These are phyloP conservation scores for Chlamydomonas sp. DNA, from an alignment of 139 green algal species.

Conservation along the genomic window DNA sequence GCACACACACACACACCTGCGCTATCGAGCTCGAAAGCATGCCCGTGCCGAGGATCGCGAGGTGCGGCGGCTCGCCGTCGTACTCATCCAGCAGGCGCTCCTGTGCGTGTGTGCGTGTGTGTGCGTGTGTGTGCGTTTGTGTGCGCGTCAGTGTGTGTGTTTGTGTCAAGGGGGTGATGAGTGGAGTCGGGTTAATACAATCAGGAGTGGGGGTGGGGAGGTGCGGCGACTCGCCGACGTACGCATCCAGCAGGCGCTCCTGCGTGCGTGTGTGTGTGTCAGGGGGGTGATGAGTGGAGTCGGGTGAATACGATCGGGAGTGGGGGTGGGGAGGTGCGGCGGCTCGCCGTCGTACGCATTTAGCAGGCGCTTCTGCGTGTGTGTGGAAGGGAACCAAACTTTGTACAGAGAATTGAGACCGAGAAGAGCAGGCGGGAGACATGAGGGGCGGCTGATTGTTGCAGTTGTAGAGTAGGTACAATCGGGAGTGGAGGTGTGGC, in stretches of 20 bases:
- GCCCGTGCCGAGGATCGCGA: constrained; percentile 62
- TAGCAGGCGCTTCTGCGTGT: constrained; percentile 56
- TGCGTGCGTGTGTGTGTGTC: constrained; percentile 17
- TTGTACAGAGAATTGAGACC: too few relatives aligned
- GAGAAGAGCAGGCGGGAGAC: too few relatives aligned
- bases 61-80: constrained; percentile 49
- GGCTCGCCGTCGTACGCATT: constrained; percentile 54
- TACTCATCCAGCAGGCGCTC: constrained; percentile 66
- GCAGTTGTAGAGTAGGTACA: background rate
- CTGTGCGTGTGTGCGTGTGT: constrained; percentile 19
- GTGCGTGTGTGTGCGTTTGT: background rate
- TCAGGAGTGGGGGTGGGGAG: constrained; percentile 61
- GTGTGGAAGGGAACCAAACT: background rate
- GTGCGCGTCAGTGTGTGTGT: background rate
- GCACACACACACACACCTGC: constrained; percentile 25
- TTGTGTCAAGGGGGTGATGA: background rate
- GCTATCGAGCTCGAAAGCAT: constrained; percentile 73
- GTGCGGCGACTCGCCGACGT: constrained; percentile 55
- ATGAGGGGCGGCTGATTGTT: background rate
- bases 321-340: constrained; percentile 62
- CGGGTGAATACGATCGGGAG: too few relatives aligned
- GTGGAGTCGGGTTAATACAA: background rate
- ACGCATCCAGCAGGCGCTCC: constrained; percentile 62
- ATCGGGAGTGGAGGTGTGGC: too few relatives aligned
- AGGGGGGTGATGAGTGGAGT: background rate